Evolutionary conservation across 208 protist species (phyloP).

Genomic region (Leishmania major): DNA sequence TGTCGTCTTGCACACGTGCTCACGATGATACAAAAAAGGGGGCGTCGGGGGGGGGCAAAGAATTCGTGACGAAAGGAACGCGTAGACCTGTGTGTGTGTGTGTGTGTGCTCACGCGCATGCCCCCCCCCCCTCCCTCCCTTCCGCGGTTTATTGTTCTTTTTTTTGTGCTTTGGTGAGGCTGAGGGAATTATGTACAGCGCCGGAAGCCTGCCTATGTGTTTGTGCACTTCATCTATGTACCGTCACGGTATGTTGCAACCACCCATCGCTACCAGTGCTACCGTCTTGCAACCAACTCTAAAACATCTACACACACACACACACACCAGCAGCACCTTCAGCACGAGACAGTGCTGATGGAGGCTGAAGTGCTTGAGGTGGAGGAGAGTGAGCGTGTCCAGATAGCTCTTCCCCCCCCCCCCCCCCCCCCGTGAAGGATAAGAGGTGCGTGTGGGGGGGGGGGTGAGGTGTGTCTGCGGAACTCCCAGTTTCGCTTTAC

Average conservation of each 20-base stretch:
- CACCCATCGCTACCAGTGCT: background rate
- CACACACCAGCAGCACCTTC: background rate
- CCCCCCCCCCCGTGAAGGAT: background rate
- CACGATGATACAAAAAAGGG: background rate
- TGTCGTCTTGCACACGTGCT: background rate
- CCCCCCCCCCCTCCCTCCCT: too few species aligned
- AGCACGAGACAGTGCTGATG: background rate
- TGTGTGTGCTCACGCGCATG: background rate
- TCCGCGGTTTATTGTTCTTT: background rate
- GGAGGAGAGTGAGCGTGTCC: background rate
- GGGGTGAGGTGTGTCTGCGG: background rate
- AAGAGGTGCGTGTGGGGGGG: background rate
- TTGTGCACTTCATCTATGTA: constrained; percentile 4
- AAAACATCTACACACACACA: background rate
- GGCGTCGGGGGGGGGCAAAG: too few species aligned
- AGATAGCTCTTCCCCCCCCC: background rate
- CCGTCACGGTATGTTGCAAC: background rate
- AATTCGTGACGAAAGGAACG: too few species aligned
- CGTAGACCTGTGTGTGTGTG: too few species aligned
- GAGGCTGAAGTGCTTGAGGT: background rate
- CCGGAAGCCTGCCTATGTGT: background rate
- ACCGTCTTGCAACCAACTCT: background rate
- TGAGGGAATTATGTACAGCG: constrained; percentile 1
- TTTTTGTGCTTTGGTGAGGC: background rate
- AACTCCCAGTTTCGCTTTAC: background rate